Evolutionary conservation across 768 basidiomycete genomes (phyloP), one percentile per base, ranked within the genome.

Genomic region (Dendrothele bispora): DNA sequence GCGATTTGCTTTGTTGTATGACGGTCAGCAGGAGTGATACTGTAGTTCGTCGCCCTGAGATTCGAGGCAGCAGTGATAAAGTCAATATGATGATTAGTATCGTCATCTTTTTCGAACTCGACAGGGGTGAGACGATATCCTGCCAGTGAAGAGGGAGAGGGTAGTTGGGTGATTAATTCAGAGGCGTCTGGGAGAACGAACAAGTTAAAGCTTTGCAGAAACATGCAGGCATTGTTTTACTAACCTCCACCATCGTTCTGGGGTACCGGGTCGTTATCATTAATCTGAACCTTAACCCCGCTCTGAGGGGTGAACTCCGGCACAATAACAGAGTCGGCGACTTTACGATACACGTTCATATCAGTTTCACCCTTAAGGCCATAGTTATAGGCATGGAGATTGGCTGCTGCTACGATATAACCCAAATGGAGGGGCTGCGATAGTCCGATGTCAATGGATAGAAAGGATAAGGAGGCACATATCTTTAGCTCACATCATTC

Each of bases 41-140:
- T 86, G 70, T 99, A 99, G 71, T 98, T 98, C 72, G 83, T 79
- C 5, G 97, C 97, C 28, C 97, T 90, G 45, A 98, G 77, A 73
- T 99, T 98, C 41, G 93, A 97, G 6, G 95, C 91, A 7, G 97
- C 90, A 28, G 95, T 98, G 69, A 99, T 95, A 70, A 98, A 98
- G 70, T 95, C 97, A 62, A 99, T 98, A 68, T 99, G 97, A 69
- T 90, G 83, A 69, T 99, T 99, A 42, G 88, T 81, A 62, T 99
- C 97, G 58, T 98, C 95, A 61, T 99, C 97, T 72, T 99, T 99
- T 76, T 99, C 97, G 55, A 99, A 99, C 60, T 97, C 94, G 41
- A 95, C 95, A 3, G 95, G 91, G 43, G 75, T 88, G 39, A 99
- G 79, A 46, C 97, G 88, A 72, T 95, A 99, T n/a, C 97, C 97